A percentile compares a stretch with the other conserved stretches of the same genome.
Evolutionary conservation across 805 yeast species (phyloP).

Genomic region (Starmerella apicola): DNA sequence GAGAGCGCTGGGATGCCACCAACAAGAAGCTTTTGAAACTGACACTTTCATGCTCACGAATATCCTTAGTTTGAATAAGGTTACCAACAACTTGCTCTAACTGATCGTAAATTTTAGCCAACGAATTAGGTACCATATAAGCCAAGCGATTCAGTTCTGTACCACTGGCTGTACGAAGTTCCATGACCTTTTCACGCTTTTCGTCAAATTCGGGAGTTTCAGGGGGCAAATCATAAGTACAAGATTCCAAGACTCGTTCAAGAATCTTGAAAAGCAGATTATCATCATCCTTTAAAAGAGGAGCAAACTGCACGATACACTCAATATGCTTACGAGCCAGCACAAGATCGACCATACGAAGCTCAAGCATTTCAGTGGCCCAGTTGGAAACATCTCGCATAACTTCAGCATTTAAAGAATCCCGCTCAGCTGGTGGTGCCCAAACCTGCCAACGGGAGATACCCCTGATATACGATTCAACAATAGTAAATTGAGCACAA

Average conservation of each 20-base stretch:
- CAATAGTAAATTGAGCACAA: conserved; percentile 67
- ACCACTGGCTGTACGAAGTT: conserved; percentile 82
- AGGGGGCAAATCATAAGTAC: conserved; percentile 69
- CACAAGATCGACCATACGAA: conserved; percentile 69
- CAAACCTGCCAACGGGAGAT: conserved; percentile 91
- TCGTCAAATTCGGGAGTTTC: conserved; percentile 47
- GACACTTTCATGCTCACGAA: conserved; percentile 83
- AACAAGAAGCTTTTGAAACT: conserved; percentile 84
- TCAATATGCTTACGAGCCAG: conserved; percentile 76
- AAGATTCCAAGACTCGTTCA: conserved; percentile 75
- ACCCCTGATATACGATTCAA: conserved; percentile 84
- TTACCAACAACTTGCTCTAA: conserved; percentile 68
- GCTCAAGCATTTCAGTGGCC: conserved; percentile 43
- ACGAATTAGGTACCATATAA: conserved; percentile 82
- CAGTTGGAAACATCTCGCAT: conserved; percentile 60
- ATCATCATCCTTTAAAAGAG: conserved; percentile 63
- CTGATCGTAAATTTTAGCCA: conserved; percentile 68
- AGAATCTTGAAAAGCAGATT: conserved; percentile 68
- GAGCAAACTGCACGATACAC: conserved; percentile 87
- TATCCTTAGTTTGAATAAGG: conserved; percentile 53
- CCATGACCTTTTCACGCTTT: conserved; percentile 67
- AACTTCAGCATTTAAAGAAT: conserved; percentile 38
- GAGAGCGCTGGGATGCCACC: conserved; percentile 77
- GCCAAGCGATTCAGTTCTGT: conserved; percentile 91
- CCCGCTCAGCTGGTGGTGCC: conserved; percentile 53